Evolutionary conservation across 345 rosid genomes (phyloP).

Genomic region (Theobroma cacao): DNA sequence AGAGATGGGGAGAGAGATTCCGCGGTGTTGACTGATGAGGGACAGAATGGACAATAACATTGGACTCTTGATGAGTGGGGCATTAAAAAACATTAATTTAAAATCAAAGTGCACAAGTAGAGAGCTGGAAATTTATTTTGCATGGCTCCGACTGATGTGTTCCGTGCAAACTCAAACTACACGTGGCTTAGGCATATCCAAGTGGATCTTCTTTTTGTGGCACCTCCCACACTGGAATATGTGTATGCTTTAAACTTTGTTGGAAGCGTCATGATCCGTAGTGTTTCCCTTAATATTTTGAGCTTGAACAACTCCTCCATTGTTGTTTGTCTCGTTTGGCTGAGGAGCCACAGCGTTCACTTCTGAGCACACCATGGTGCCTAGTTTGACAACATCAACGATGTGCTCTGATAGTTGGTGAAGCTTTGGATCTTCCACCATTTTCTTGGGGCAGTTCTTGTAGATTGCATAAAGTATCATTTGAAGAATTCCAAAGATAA

Average conservation of each 20-base stretch:
- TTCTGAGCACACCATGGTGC: conserved; percentile 41
- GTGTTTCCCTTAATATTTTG: conserved; percentile 19
- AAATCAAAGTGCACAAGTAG: too few relatives aligned
- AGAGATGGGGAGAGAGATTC: too few relatives aligned
- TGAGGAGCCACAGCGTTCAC: conserved; percentile 35
- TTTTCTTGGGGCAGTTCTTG: conserved; percentile 44
- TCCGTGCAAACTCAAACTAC: too few relatives aligned
- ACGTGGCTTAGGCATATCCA: background rate
- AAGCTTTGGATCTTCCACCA: conserved; percentile 36
- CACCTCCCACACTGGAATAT: too few relatives aligned
- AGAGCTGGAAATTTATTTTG: too few relatives aligned
- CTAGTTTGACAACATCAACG: conserved; percentile 43
- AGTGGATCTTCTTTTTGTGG: background rate
- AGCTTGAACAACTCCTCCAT: conserved; percentile 15
- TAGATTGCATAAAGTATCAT: conserved; percentile 77
- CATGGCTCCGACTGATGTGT: too few relatives aligned
- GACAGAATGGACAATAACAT: too few relatives aligned
- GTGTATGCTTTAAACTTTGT: conserved; percentile 3
- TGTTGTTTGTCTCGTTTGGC: conserved; percentile 12
- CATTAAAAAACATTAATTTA: too few relatives aligned
- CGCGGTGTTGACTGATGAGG: too few relatives aligned
- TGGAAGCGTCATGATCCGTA: conserved; percentile 18
- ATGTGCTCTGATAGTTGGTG: conserved; percentile 49
- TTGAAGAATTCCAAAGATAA: conserved; percentile 65
- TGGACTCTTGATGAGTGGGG: too few relatives aligned